These are phyloP conservation scores for Lactarius sanguifluus DNA, from an alignment of 768 basidiomycete genomes.

Conservation along the genomic window DNA sequence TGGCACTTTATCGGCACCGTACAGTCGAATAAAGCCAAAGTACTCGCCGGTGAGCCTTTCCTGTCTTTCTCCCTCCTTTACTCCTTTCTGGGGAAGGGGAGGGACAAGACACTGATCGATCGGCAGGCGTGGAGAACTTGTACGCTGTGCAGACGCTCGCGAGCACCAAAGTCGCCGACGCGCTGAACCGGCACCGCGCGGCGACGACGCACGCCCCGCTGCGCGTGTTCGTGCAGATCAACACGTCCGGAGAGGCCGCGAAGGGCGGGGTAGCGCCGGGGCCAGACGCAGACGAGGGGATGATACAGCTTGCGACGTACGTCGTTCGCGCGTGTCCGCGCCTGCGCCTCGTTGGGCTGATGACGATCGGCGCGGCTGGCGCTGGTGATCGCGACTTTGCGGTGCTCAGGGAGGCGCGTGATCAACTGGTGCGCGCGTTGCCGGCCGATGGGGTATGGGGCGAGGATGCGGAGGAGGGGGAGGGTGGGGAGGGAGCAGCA, in stretches of 20 bases:
- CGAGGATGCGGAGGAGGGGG: slow-evolving; percentile 26
- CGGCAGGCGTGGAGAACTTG: slow-evolving; percentile 52
- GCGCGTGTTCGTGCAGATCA: slow-evolving; percentile 87
- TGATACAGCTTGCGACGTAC: slow-evolving; percentile 65
- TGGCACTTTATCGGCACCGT: slow-evolving; percentile 23
- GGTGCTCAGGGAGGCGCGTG: slow-evolving; percentile 60
- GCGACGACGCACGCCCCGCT: slow-evolving; percentile 60
- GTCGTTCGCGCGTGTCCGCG: slow-evolving; percentile 71
- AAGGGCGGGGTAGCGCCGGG: slow-evolving; percentile 71
- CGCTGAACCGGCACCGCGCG: slow-evolving; percentile 72
- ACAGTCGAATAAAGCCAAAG: slow-evolving; percentile 25
- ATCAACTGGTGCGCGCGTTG: slow-evolving; percentile 52
- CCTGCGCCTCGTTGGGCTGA: slow-evolving; percentile 79
- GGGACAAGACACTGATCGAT: background rate
- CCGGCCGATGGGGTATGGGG: slow-evolving; percentile 28
- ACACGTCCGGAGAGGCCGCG: slow-evolving; percentile 88
- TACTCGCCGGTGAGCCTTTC: slow-evolving; percentile 21
- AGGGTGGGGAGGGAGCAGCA: slow-evolving; percentile 38
- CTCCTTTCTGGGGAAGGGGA: background rate
- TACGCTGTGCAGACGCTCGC: slow-evolving; percentile 84
- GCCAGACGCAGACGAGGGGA: slow-evolving; percentile 29
- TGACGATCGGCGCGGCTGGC: slow-evolving; percentile 88
- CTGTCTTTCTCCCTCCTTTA: background rate
- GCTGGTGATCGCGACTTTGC: slow-evolving; percentile 73
- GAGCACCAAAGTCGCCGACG: slow-evolving; percentile 75